These are phyloP conservation scores for Globisporangium canariense DNA, from an alignment of 352 stramenopile genomes.

Conservation along the genomic window DNA sequence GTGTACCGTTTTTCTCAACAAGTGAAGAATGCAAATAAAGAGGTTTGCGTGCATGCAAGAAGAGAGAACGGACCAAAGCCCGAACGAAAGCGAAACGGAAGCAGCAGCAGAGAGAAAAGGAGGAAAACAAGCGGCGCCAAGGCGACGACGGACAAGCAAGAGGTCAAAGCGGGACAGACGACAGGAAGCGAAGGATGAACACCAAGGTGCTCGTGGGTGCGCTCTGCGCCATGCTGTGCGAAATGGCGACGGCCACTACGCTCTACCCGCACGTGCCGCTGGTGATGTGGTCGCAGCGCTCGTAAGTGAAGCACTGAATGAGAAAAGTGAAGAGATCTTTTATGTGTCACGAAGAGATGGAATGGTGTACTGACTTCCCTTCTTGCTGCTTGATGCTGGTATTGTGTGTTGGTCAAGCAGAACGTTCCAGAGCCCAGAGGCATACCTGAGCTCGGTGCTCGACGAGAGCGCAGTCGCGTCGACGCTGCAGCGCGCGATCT, in stretches of 20 bases:
- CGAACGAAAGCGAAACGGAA: slow-evolving; percentile 11
- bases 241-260: slow-evolving; percentile 16
- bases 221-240: slow-evolving; percentile 26
- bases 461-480: slow-evolving; percentile 36
- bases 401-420: slow-evolving; percentile 2
- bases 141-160: slow-evolving; percentile 8
- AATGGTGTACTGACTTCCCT: not conserved
- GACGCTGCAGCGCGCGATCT: slow-evolving; percentile 21
- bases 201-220: slow-evolving; percentile 14
- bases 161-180: slow-evolving; percentile 1
- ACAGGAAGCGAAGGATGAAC: slow-evolving; percentile 26
- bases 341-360: not conserved
- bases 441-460: slow-evolving; percentile 46
- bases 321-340: slow-evolving; percentile 1
- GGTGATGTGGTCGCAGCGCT: slow-evolving; percentile 60
- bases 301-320: slow-evolving; percentile 33
- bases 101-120: slow-evolving; percentile 20
- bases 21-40: too few relatives aligned
- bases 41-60: too few relatives aligned
- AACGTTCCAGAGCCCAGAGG: slow-evolving; percentile 37
- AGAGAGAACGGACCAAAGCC: too few relatives aligned
- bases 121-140: slow-evolving; percentile 15
- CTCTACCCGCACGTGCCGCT: slow-evolving; percentile 56
- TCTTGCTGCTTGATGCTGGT: not conserved
- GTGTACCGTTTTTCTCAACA: too few relatives aligned